phyloP scores from a whole-genome alignment of 2,329 filamentous ascomycete genomes.

The Nothophaeocryptopus gaeumannii region DNA sequence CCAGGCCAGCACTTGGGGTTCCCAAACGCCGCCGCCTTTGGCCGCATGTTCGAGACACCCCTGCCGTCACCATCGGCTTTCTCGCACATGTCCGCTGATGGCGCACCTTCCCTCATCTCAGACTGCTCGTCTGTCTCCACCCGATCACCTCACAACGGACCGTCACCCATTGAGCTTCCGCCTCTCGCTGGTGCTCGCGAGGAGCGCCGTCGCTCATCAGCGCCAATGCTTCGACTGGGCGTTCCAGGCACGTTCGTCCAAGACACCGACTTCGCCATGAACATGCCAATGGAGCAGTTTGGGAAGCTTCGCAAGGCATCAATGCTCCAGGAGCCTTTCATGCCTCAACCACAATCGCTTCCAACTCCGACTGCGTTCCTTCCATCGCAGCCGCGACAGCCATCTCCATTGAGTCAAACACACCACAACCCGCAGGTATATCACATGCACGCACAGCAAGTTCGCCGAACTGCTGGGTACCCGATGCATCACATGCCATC shows the following conservation, averaged over 20 bases:
- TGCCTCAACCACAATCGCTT: constrained; percentile 29
- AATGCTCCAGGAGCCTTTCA: constrained; percentile 37
- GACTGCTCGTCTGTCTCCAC: constrained; percentile 54
- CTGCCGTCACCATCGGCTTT: constrained; percentile 62
- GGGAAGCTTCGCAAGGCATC: constrained; percentile 31
- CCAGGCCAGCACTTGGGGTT: constrained; percentile 33
- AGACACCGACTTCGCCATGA: constrained; percentile 32
- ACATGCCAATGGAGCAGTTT: constrained; percentile 32
- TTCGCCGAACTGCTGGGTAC: constrained; percentile 20
- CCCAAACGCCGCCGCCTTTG: constrained; percentile 29
- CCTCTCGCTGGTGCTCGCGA: constrained; percentile 33
- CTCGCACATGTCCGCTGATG: constrained; percentile 62
- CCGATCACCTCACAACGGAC: constrained; percentile 45
- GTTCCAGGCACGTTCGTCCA: constrained; percentile 32
- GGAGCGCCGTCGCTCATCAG: constrained; percentile 32
- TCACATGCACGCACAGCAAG: constrained; percentile 28
- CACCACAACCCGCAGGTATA: constrained; percentile 27
- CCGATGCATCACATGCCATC: constrained; percentile 20
- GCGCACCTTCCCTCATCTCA: constrained; percentile 67
- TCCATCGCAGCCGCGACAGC: constrained; percentile 27
- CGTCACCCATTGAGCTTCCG: constrained; percentile 48
- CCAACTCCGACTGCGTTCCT: constrained; percentile 25
- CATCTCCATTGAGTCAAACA: constrained; percentile 21
- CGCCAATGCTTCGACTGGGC: constrained; percentile 38
- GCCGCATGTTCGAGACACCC: constrained; percentile 50